Evolutionary conservation across 441 rosid genomes (phyloP), one percentile per base, ranked within the genome.

Genomic region (Iberis amara): DNA sequence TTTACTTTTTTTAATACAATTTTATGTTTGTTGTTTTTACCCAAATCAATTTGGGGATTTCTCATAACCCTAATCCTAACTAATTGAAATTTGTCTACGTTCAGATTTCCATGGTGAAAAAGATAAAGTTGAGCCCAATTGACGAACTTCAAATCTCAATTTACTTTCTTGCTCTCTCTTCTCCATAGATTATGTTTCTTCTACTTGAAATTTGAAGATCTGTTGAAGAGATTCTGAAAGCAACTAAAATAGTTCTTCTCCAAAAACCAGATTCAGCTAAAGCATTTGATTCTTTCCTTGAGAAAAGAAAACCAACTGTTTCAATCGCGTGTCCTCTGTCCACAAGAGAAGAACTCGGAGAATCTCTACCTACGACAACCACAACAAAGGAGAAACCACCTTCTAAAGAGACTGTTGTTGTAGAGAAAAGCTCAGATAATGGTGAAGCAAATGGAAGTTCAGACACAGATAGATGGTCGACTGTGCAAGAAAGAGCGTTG

Each of bases 231-330:
- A 84, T 92, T 65, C 70, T 89, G 21, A 88, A 82, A 80, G 99
- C 97, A 65, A 89, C 92, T 11, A 89, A 89, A 74, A 89, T 90
- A 1, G 90, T 89, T 43, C 99, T 92, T 47, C 97, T 89, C 46
- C 97, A 92, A 64, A 92, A 92, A 78, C 97, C 99, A 4, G 96
- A 92, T 56, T 62, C 82, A 35, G 64, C 89, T 13, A 92, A 81
- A 77, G 97, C 97, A 57, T 92, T 89, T 13, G 96, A 89, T 73
- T 86, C 96, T 3, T 92, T 92, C 74, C 92, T 92, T 2, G 97
- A 92, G 78, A 92, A 86, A 62, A 78, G 99, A 80, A 92, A 89
- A 68, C 88, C 94, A n/a, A 72, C 73, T 15, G 74, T 6, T 12
- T 65, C 94, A 39, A 92, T 92, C 68, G 66, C 75, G 11, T 92